Evolutionary conservation across 2,329 filamentous ascomycete genomes (phyloP).

Genomic region (Diaporthe helianthi): DNA sequence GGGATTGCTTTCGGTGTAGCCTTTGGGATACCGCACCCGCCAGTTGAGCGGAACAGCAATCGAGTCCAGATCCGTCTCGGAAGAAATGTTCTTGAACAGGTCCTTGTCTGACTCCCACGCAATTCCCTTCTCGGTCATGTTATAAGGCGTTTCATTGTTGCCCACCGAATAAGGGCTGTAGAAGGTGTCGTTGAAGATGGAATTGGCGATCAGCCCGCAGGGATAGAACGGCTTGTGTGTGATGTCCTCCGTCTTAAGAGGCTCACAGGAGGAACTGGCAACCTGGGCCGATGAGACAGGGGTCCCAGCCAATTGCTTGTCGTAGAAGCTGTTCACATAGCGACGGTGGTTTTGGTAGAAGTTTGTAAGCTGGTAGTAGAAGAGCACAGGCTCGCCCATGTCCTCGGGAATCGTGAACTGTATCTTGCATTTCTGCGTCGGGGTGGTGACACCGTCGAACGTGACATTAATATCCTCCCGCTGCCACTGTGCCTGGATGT

Average conservation of each 20-base stretch:
- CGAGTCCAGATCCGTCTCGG: slow-evolving; percentile 68
- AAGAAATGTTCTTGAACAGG: slow-evolving; percentile 69
- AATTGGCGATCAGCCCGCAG: slow-evolving; percentile 95
- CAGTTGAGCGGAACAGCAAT: slow-evolving; percentile 90
- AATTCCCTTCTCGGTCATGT: slow-evolving; percentile 81
- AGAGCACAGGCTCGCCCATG: slow-evolving; percentile 81
- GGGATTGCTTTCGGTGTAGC: slow-evolving; percentile 69
- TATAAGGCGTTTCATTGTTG: slow-evolving; percentile 62
- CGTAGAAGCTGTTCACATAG: slow-evolving; percentile 90
- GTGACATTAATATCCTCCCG: slow-evolving; percentile 50
- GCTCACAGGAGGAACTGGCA: slow-evolving; percentile 74
- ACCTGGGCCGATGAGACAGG: slow-evolving; percentile 68
- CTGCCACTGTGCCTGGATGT: slow-evolving; percentile 51
- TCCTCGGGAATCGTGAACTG: slow-evolving; percentile 80
- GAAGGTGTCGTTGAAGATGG: slow-evolving; percentile 95
- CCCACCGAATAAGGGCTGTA: slow-evolving; percentile 68
- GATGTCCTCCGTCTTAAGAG: slow-evolving; percentile 63
- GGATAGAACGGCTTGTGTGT: slow-evolving; percentile 83
- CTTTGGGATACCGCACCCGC: slow-evolving; percentile 71
- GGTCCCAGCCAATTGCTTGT: slow-evolving; percentile 79
- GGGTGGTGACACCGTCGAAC: slow-evolving; percentile 47
- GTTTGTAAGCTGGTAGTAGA: slow-evolving; percentile 96
- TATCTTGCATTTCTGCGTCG: slow-evolving; percentile 70
- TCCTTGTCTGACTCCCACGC: slow-evolving; percentile 86
- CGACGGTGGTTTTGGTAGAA: slow-evolving; percentile 99